A percentile compares a stretch with the other conserved stretches of the same genome.
Conservation (phyloP, 768 basidiomycete genomes). For the Mrakia gelida region DNA sequence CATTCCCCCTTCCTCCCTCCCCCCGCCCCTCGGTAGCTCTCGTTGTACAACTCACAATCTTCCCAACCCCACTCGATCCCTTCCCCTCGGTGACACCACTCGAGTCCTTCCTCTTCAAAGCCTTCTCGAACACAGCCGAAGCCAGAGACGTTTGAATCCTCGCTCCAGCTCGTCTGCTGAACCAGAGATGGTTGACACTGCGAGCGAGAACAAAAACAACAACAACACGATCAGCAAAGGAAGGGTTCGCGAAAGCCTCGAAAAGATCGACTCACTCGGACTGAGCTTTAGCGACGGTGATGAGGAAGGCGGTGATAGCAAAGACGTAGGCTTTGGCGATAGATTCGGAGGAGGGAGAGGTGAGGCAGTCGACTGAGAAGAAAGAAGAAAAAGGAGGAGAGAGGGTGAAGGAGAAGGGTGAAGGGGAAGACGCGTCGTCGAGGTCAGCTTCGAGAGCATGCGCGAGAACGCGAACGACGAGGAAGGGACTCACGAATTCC, state of each 20-base stretch:
- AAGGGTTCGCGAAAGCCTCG: too few relatives aligned
- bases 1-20: too few relatives aligned
- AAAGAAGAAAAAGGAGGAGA: background rate
- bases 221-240: too few relatives aligned
- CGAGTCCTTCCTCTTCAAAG: constrained; percentile 15
- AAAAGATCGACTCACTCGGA: background rate
- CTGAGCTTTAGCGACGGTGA: constrained; percentile 19
- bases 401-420: background rate
- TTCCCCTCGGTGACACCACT: constrained; percentile 14
- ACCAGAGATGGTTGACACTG: constrained; percentile 29
- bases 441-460: too few relatives aligned
- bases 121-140: constrained; percentile 28
- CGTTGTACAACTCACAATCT: background rate
- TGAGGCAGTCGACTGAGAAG: constrained; percentile 5
- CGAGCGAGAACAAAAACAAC: too few relatives aligned
- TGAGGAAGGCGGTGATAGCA: constrained; percentile 11
- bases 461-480: too few relatives aligned
- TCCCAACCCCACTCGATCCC: constrained; percentile 19
- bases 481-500: background rate
- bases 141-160: constrained; percentile 15
- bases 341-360: constrained; percentile 1
- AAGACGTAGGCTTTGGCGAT: constrained; percentile 22
- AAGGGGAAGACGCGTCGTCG: too few relatives aligned
- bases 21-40: background rate
- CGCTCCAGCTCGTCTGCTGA: constrained; percentile 17